phyloP scores from a whole-genome alignment of 148 eudicot species.

The Fagopyrum homotropicum region DNA sequence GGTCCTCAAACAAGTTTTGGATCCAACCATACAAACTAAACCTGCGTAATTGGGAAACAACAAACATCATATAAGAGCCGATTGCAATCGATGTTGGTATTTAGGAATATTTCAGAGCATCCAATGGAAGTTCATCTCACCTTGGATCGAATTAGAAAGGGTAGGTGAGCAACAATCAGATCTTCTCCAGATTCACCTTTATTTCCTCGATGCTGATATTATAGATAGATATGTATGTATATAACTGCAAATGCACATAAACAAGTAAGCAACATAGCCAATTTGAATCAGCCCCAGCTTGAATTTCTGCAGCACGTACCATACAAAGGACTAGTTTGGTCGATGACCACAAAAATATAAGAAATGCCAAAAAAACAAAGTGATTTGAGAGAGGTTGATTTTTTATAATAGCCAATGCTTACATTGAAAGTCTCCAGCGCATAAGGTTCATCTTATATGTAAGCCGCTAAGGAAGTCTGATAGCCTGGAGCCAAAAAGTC shows the following conservation, averaged over 20 bases:
- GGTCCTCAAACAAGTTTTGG: not conserved
- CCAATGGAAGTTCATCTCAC: constrained; percentile 1
- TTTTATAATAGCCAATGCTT: not conserved
- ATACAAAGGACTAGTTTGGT: not conserved
- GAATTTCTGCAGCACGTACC: too few species aligned
- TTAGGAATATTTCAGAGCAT: not conserved
- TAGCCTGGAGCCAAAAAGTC: constrained; percentile 34
- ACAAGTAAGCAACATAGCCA: not conserved
- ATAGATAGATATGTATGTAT: constrained; percentile 1
- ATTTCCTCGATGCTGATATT: constrained; percentile 4
- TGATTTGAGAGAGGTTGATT: not conserved
- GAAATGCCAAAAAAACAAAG: not conserved
- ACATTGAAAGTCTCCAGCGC: not conserved
- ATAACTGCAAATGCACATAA: constrained; percentile 2
- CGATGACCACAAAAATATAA: not conserved
- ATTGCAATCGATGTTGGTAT: not conserved
- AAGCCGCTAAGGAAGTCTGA: constrained; percentile 51
- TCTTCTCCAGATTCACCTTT: not conserved
- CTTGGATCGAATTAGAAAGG: constrained; percentile 2
- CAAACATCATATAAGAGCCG: not conserved
- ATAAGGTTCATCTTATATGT: constrained; percentile 28
- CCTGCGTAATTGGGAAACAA: not conserved
- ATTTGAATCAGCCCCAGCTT: not conserved
- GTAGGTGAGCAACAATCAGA: constrained; percentile 5
- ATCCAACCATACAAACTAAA: not conserved